Base-by-base conservation (phyloP, 2,329 filamentous ascomycete genomes). In the Pestalotiopsis sp. region DNA sequence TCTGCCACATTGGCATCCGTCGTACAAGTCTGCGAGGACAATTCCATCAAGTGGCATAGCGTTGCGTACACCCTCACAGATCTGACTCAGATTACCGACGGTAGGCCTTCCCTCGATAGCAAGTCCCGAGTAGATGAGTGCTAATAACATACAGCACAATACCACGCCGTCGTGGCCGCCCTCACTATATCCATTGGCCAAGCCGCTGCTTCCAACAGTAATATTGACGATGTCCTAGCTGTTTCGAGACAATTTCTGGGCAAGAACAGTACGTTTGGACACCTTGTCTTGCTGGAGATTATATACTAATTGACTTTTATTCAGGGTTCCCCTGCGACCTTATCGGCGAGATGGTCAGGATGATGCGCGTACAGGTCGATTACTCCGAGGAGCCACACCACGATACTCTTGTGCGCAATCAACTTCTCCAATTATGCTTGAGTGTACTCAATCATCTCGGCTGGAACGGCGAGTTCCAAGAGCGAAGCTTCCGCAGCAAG, bases 371-470 rank as follows among this genome's bases (percentile, higher is more conserved):
- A 38, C 89, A 90, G 63, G 88, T 94, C 61, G 95, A 98, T 79
- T 97, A 94, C 75, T 92, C 93, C 0, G 87, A 92, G 62, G 93
- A 97, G 69, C 82, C 88, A 1, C 86, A 88, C 58, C 88, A 92
- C 72, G 90, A 95, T 75, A 85, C 90, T 68, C 82, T 97, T 40
- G 87, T 96, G 70, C 85, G 90, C 68, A 94, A 96, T 73, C 83
- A 85, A 3, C 85, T 89, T 44, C 86, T 98, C 59, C 91, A 94
- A 69, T 86, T 92, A 67, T 93, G 90, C 67, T 83, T 98, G 13
- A 92, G 93, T 74, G 88, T 96, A 35, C 89, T 97, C 75, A 91
- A 92, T 67, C 90, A 93, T 65, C 82, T 98, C 10, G 93, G 92
- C 3, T 94, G 92, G 75, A 86, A 84, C 57, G 90, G 90, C 14